A percentile compares a stretch with the other conserved stretches of the same genome.
These are phyloP conservation scores for Lagenidium giganteum DNA, from an alignment of 352 stramenopile species.

Conservation along the genomic window DNA sequence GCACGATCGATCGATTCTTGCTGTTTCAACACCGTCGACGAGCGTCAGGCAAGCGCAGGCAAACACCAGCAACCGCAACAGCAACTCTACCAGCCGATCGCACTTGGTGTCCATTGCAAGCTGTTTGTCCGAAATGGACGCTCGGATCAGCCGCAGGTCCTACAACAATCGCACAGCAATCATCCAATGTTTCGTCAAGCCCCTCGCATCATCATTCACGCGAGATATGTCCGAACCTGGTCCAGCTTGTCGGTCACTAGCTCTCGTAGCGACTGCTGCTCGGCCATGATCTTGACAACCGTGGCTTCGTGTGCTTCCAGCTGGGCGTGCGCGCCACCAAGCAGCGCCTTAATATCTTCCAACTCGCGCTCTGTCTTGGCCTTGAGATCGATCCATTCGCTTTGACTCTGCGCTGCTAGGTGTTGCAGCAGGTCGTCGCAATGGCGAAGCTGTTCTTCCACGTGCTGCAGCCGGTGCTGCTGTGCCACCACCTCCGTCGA, in stretches of 20 bases:
- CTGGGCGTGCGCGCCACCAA: too few relatives aligned
- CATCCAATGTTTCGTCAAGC: background rate
- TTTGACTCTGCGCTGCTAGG: conserved; percentile 24
- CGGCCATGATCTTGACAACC: conserved; percentile 30
- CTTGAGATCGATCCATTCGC: conserved; percentile 17
- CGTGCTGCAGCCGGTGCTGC: conserved; percentile 21
- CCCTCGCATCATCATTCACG: background rate
- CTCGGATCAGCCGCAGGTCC: conserved; percentile 52
- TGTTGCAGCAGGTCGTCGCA: conserved; percentile 36
- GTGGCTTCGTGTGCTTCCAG: too few relatives aligned
- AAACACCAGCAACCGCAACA: background rate
- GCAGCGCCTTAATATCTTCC: conserved; percentile 42
- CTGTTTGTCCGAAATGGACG: conserved; percentile 50
- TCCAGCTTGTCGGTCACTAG: conserved; percentile 35
- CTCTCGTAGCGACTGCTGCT: conserved; percentile 27
- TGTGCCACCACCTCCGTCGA: conserved; percentile 36
- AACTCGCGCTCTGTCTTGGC: conserved; percentile 25
- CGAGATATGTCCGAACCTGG: too few relatives aligned
- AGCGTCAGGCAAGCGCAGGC: background rate
- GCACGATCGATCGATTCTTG: conserved; percentile 12
- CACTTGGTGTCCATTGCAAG: conserved; percentile 40
- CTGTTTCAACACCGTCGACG: conserved; percentile 2
- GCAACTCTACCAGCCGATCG: conserved; percentile 29
- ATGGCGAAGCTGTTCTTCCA: conserved; percentile 34
- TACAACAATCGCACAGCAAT: conserved; percentile 6